Base-by-base conservation (phyloP, 257 asterid species). In the Solanum corneliomulleri region DNA sequence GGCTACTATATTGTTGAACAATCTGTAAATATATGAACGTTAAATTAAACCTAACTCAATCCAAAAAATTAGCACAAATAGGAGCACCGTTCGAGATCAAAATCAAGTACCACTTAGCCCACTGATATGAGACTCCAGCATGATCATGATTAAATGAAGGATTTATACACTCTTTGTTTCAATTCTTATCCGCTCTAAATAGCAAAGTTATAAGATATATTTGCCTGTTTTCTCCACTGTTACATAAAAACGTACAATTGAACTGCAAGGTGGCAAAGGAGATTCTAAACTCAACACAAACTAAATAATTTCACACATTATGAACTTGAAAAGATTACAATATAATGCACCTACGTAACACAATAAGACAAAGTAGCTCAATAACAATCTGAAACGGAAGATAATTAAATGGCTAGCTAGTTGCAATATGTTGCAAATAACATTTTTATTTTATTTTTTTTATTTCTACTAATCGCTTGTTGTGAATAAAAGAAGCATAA, bases 401-500 rank as follows among this genome's bases (percentile, higher is more conserved):
- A 58, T 58, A 58, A 35, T 35, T 35, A 35, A 35, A 58, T 58
- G 11, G 25, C 70, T 62, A 62, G 70, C 6, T 62, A n/a, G 70
- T 49, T 62, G 31, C 3, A 62, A 0, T 62, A 62, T 62, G 70
- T 25, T 62, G 33, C 70, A 62, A n/a, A n/a, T 62, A 62, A 25
- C 70, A 62, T 62, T 62, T n/a, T 16, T 29, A 15, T 52, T 23
- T 27, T 27, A 27, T 27, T 60, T 62, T 62, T 15, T 15, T n/a
- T 10, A 10, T 60, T 9, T 27, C 2, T 21, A 23, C 7, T 11
- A 4, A 68, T 68, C 75, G 29, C 39, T 68, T 77, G n/a, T 60
- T 23, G 20, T 31, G 60, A 68, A 92, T 90, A 83, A 93, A 93
- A 25, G 82, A 37, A 78, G 92, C 90, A 33, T 92, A 83, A 3